Evolutionary conservation across 2,329 filamentous ascomycete genomes (phyloP).

Genomic region (Aspergillus versicolor): DNA sequence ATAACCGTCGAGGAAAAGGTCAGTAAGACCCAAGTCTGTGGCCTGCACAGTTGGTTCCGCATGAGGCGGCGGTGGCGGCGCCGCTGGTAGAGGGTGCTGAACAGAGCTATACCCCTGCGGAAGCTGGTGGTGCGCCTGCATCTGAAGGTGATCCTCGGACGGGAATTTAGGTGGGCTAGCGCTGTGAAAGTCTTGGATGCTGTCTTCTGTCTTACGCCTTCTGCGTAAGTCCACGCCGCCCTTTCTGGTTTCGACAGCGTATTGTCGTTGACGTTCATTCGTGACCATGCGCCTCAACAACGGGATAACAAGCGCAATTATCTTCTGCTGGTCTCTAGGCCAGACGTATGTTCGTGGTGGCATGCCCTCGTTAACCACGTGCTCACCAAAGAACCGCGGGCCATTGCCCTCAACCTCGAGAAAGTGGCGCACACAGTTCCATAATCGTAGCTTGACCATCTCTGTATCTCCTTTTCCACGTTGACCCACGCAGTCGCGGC

Average conservation of each 20-base stretch:
- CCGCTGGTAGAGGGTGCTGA: conserved; percentile 22
- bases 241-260: conserved; percentile 57
- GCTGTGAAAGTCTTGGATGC: conserved; percentile 27
- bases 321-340: conserved; percentile 56
- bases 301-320: conserved; percentile 58
- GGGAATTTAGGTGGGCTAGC: conserved; percentile 22
- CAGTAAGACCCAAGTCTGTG: conserved; percentile 34
- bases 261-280: conserved; percentile 59
- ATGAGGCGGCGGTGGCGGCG: conserved; percentile 26
- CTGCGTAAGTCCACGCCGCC: conserved; percentile 43
- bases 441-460: conserved; percentile 57
- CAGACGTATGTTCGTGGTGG: conserved; percentile 47
- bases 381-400: conserved; percentile 52
- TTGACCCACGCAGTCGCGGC: conserved; percentile 58
- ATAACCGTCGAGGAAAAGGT: conserved; percentile 40
- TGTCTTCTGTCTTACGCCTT: conserved; percentile 37
- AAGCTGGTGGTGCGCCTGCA: conserved; percentile 28
- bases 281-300: conserved; percentile 59
- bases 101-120: conserved; percentile 25
- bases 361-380: conserved; percentile 44
- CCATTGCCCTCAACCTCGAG: conserved; percentile 52
- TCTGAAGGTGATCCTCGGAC: conserved; percentile 33
- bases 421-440: conserved; percentile 57
- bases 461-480: conserved; percentile 56
- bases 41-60: conserved; percentile 22